Conservation (phyloP, 192 early-diverging fungal genomes). For the Globomyces pollinis-pini region DNA sequence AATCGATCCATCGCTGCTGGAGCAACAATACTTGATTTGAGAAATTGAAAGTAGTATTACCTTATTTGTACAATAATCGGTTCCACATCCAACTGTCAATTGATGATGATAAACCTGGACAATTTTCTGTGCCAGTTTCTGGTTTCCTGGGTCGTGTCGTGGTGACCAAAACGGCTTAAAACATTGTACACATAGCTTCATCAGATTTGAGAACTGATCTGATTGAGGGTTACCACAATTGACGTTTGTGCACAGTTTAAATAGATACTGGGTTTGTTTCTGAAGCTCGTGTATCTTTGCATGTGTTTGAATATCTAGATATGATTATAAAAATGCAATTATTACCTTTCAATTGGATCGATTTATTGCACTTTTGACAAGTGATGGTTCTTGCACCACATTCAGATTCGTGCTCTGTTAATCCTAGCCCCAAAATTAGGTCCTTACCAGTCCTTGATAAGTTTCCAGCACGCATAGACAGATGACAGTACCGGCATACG, state of each 20-base stretch:
- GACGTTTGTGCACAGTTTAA: slow-evolving; percentile 59
- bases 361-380: slow-evolving; percentile 67
- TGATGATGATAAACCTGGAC: slow-evolving; percentile 66
- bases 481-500: slow-evolving; percentile 78
- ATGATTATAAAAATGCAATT: too few relatives aligned
- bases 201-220: slow-evolving; percentile 36
- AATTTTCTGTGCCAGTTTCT: slow-evolving; percentile 65
- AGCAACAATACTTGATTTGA: too few relatives aligned
- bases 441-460: slow-evolving; percentile 49
- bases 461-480: slow-evolving; percentile 56
- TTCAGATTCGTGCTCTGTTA: slow-evolving; percentile 69
- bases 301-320: slow-evolving; percentile 63
- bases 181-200: slow-evolving; percentile 67
- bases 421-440: slow-evolving; percentile 39
- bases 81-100: slow-evolving; percentile 69
- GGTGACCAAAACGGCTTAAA: slow-evolving; percentile 77
- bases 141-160: slow-evolving; percentile 64
- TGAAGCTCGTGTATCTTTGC: slow-evolving; percentile 60
- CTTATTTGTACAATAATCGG: slow-evolving; percentile 56
- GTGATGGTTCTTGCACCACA: slow-evolving; percentile 79
- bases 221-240: slow-evolving; percentile 56
- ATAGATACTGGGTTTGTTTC: slow-evolving; percentile 44
- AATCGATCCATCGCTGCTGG: too few relatives aligned
- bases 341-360: slow-evolving; percentile 59
- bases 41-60: too few relatives aligned